Evolutionary conservation across 108 stramenopile genomes (phyloP).

Genomic region (Cyclostephanos tholiformis): DNA sequence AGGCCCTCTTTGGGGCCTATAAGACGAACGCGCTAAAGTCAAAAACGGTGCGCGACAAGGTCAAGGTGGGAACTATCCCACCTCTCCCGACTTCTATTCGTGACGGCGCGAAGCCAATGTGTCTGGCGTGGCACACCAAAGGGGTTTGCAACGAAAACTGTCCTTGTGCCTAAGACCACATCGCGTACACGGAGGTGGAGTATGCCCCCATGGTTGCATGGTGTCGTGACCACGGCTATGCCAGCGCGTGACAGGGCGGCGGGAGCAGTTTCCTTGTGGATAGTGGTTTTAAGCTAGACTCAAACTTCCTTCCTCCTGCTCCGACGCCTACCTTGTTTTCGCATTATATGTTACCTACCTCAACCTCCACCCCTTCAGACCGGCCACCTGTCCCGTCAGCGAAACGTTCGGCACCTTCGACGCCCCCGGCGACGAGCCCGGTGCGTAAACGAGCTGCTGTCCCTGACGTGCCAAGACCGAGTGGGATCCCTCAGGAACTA

Average conservation of each 20-base stretch:
- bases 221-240: background rate
- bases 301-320: background rate
- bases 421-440: no score
- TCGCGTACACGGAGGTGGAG: background rate
- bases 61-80: background rate
- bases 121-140: conserved; percentile 11
- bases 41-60: background rate
- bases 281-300: background rate
- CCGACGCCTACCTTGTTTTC: no score
- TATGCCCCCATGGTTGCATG: background rate
- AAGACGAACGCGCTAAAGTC: background rate
- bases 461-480: no score
- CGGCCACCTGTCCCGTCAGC: no score
- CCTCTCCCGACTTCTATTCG: background rate
- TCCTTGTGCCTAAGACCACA: background rate
- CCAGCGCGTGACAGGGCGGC: background rate
- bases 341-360: no score
- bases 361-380: background rate
- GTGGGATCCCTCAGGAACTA: no score
- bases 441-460: no score
- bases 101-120: background rate
- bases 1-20: background rate
- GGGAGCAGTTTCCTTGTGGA: background rate
- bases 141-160: conserved; percentile 1
- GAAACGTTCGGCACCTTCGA: no score